phyloP scores from a whole-genome alignment of 2,329 filamentous ascomycete species.

The Alternaria hordeiaustralica region DNA sequence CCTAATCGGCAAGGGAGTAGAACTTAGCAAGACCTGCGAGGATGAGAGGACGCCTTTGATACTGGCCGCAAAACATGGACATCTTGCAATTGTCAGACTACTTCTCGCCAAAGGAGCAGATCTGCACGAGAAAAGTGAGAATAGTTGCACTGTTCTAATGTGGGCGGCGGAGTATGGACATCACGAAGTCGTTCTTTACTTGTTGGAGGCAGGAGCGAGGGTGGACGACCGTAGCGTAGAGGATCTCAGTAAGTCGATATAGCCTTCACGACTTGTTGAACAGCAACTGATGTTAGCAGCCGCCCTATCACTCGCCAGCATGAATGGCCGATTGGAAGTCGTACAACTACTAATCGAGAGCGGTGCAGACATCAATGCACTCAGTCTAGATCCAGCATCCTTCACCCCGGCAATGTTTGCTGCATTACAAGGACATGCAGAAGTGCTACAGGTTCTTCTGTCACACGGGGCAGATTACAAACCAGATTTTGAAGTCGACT shows the following conservation, averaged over 20 bases:
- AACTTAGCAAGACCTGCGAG: slow-evolving; percentile 20
- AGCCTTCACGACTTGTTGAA: neutral
- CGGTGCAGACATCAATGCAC: slow-evolving; percentile 23
- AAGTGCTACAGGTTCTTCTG: slow-evolving; percentile 20
- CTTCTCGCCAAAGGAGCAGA: slow-evolving; percentile 29
- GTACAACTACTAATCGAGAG: slow-evolving; percentile 24
- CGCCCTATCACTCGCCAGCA: slow-evolving; percentile 21
- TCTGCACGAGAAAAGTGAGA: slow-evolving; percentile 11
- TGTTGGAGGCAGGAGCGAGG: slow-evolving; percentile 18
- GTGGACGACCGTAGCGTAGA: slow-evolving; percentile 16
- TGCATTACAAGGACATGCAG: slow-evolving; percentile 10
- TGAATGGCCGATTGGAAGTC: slow-evolving; percentile 17
- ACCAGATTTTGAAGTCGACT: neutral
- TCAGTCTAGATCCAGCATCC: slow-evolving; percentile 8
- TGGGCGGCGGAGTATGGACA: slow-evolving; percentile 24
- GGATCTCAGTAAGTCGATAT: slow-evolving; percentile 20
- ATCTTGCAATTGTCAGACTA: slow-evolving; percentile 16
- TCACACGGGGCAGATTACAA: slow-evolving; percentile 14
- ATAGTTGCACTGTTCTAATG: slow-evolving; percentile 20
- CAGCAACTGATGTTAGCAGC: slow-evolving; percentile 11
- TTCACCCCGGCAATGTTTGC: slow-evolving; percentile 26
- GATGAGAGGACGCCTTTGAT: slow-evolving; percentile 26
- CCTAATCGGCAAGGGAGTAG: slow-evolving; percentile 20
- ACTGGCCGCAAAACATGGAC: slow-evolving; percentile 27
- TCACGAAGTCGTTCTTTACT: slow-evolving; percentile 20